Evolutionary conservation across 1,139 yeast genomes (phyloP).

Genomic region (Tardiomyces digboiensis): DNA sequence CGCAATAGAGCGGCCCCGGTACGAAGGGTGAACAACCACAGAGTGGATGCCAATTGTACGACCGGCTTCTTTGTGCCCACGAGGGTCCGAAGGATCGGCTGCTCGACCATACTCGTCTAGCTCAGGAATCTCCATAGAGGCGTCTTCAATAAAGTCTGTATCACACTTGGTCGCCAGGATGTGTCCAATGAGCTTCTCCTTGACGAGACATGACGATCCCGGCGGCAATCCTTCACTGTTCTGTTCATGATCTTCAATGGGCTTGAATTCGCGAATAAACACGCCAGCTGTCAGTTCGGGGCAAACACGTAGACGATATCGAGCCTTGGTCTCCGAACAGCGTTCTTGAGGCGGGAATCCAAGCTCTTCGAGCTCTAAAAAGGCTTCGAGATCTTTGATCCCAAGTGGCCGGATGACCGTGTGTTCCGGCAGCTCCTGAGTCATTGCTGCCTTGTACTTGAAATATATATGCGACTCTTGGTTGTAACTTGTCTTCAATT

Average conservation of each 20-base stretch:
- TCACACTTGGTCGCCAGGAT: conserved; percentile 72
- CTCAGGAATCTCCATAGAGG: conserved; percentile 55
- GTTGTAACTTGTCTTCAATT: no score
- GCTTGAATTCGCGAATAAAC: conserved; percentile 56
- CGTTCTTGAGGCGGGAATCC: conserved; percentile 65
- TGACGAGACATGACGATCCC: conserved; percentile 19
- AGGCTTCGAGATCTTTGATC: conserved; percentile 56
- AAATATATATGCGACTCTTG: no score
- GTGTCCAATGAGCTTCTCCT: conserved; percentile 74
- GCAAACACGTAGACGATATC: conserved; percentile 65
- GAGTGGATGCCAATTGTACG: conserved; percentile 75
- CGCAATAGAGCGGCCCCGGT: conserved; percentile 76
- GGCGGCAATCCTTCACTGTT: conserved; percentile 31
- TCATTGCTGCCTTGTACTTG: no score
- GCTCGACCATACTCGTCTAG: conserved; percentile 19
- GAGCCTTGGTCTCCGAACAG: conserved; percentile 51
- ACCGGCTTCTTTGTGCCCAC: conserved; percentile 77
- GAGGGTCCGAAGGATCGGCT: conserved; percentile 24
- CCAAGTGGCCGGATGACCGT: conserved; percentile 78
- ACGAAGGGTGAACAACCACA: conserved; percentile 66
- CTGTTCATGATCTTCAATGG: conserved; percentile 6
- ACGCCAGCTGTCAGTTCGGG: conserved; percentile 90
- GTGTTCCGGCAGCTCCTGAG: conserved; percentile 39
- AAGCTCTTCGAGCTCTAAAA: conserved; percentile 48
- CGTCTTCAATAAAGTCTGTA: conserved; percentile 44